Conservation (phyloP, 2,329 filamentous ascomycete genomes). For the Tolypocladium cylindrosporum region DNA sequence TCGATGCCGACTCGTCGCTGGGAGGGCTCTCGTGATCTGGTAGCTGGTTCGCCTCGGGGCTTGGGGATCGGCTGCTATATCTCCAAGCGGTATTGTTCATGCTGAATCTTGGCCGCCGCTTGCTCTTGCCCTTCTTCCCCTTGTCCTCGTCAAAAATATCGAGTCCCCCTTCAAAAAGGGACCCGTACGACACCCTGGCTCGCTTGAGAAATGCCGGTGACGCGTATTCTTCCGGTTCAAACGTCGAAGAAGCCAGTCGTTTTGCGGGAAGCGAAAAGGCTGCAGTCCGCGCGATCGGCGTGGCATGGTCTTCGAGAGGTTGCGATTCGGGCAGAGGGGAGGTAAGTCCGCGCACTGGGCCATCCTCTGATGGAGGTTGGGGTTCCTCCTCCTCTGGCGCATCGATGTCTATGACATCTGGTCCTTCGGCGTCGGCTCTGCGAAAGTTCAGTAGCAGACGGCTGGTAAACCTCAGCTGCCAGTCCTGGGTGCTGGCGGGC, state of each 20-base stretch:
- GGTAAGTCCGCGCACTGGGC: not conserved
- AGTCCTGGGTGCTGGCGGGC: conserved; percentile 42
- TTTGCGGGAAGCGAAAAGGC: conserved; percentile 16
- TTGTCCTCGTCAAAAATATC: conserved; percentile 62
- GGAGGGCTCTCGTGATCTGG: conserved; percentile 10
- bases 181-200: conserved; percentile 58
- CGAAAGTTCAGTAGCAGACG: conserved; percentile 34
- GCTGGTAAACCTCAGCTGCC: conserved; percentile 46
- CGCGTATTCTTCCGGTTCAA: conserved; percentile 46
- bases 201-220: conserved; percentile 76
- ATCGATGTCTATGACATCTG: conserved; percentile 44
- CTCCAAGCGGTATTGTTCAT: conserved; percentile 62
- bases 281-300: conserved; percentile 3
- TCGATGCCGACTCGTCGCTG: not conserved
- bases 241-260: conserved; percentile 20
- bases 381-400: conserved; percentile 9
- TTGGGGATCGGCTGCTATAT: conserved; percentile 61
- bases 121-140: conserved; percentile 18
- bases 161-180: conserved; percentile 51
- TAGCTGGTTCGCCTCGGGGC: conserved; percentile 45
- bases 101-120: conserved; percentile 62
- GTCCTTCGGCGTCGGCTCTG: conserved; percentile 33
- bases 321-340: not conserved
- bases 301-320: not conserved
- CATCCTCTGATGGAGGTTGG: not conserved